A percentile compares a stretch with the other conserved stretches of the same genome.
phyloP scores from a whole-genome alignment of 257 asterid genomes.

The Jaltomata sinuosa region DNA sequence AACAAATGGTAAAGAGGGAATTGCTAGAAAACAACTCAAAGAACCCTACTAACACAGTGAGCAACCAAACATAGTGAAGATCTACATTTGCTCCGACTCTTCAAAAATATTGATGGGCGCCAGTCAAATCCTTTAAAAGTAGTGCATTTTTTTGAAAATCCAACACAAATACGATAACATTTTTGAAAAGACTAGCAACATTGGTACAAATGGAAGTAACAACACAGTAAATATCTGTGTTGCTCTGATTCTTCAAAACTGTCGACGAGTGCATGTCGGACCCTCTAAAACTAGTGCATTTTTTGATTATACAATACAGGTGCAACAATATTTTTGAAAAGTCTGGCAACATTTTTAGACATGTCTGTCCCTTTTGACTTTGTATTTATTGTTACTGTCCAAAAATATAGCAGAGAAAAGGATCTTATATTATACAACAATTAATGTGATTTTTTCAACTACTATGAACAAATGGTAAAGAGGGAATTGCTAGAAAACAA shows the following conservation, averaged over 20 bases:
- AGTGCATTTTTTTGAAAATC: background rate
- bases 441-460: background rate
- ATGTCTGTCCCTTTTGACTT: background rate
- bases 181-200: background rate
- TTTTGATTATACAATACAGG: too few species aligned
- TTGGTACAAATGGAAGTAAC: background rate
- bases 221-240: background rate
- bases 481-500: background rate
- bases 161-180: rapidly evolving
- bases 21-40: background rate
- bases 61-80: too few species aligned
- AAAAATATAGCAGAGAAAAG: background rate
- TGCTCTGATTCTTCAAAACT: background rate
- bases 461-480: background rate
- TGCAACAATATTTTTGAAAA: too few species aligned
- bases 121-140: background rate
- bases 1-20: background rate
- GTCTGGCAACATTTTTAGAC: background rate
- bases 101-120: background rate
- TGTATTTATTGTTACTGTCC: background rate
- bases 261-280: background rate
- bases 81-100: background rate
- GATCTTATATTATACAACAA: background rate
- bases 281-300: background rate
- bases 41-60: background rate